Evolutionary conservation across 2,329 filamentous ascomycete genomes (phyloP).

Genomic region (Monosporascus sp.): DNA sequence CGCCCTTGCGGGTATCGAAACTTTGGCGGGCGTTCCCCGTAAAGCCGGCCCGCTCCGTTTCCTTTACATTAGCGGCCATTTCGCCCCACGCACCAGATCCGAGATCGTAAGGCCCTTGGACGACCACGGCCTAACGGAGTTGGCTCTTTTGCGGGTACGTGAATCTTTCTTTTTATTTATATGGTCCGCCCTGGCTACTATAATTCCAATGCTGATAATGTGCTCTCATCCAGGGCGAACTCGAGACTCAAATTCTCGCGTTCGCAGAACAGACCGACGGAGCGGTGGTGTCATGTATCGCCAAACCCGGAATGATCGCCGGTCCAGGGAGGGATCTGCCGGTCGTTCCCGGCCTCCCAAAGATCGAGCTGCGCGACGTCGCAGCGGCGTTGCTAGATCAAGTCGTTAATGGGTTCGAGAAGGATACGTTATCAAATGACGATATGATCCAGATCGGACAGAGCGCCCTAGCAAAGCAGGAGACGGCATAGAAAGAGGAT

Average conservation of each 20-base stretch:
- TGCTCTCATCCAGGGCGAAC: slow-evolving; percentile 17
- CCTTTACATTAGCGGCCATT: slow-evolving; percentile 30
- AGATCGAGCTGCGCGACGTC: slow-evolving; percentile 22
- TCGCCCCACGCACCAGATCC: slow-evolving; percentile 1
- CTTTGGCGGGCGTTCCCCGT: slow-evolving; percentile 13
- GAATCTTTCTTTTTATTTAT: no score
- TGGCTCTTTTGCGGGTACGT: slow-evolving; percentile 24
- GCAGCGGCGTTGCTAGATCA: slow-evolving; percentile 28
- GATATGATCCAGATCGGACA: slow-evolving; percentile 14
- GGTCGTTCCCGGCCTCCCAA: slow-evolving; percentile 18
- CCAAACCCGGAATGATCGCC: slow-evolving; percentile 26
- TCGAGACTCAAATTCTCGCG: slow-evolving; percentile 21
- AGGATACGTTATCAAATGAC: slow-evolving; percentile 26
- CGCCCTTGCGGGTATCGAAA: slow-evolving; percentile 25
- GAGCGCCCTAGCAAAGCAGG: not conserved
- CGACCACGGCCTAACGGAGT: slow-evolving; percentile 22
- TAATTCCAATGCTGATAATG: no score
- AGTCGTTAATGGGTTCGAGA: slow-evolving; percentile 26
- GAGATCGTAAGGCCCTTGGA: slow-evolving; percentile 12
- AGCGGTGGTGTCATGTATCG: slow-evolving; percentile 18
- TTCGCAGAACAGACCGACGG: slow-evolving; percentile 21
- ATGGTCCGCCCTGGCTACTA: no score
- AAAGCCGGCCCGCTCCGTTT: slow-evolving; percentile 28
- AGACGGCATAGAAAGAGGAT: not conserved
- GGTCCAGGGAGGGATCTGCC: slow-evolving; percentile 9